Evolutionary conservation across 2,329 filamentous ascomycete species (phyloP).

Genomic region (Paradendryphiella salina): DNA sequence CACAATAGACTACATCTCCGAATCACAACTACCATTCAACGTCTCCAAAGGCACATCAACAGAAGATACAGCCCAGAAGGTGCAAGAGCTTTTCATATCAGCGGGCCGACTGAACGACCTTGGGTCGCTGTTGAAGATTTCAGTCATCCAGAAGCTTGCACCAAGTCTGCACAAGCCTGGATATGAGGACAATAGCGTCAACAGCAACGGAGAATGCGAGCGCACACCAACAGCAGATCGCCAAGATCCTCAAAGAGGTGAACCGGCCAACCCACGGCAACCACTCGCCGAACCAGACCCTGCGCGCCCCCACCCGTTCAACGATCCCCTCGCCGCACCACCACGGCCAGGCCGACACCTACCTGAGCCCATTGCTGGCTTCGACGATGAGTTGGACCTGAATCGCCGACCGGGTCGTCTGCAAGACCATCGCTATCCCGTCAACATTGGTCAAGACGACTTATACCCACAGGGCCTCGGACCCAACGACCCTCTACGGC

Average conservation of each 20-base stretch:
- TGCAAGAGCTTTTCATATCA: slow-evolving; percentile 71
- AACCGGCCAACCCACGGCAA: slow-evolving; percentile 50
- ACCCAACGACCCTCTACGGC: slow-evolving; percentile 78
- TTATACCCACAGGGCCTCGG: slow-evolving; percentile 84
- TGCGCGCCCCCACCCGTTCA: slow-evolving; percentile 68
- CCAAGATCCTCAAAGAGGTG: slow-evolving; percentile 39
- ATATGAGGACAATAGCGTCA: slow-evolving; percentile 63
- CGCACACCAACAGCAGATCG: slow-evolving; percentile 47
- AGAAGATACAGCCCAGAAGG: slow-evolving; percentile 50
- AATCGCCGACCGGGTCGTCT: slow-evolving; percentile 64
- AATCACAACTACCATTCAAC: slow-evolving; percentile 58
- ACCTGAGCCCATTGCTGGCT: slow-evolving; percentile 84
- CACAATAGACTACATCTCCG: slow-evolving; percentile 73
- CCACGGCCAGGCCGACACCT: slow-evolving; percentile 62
- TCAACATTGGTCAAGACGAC: slow-evolving; percentile 81
- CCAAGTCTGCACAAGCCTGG: slow-evolving; percentile 77
- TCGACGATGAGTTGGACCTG: slow-evolving; percentile 91
- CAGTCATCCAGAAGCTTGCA: slow-evolving; percentile 81
- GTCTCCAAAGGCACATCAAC: slow-evolving; percentile 54
- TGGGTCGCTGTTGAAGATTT: slow-evolving; percentile 71
- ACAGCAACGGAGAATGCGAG: slow-evolving; percentile 20
- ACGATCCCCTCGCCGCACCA: slow-evolving; percentile 66
- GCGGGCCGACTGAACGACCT: slow-evolving; percentile 68
- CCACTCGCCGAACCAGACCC: slow-evolving; percentile 59
- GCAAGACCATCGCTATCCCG: slow-evolving; percentile 58